Conservation (phyloP, 2,329 filamentous ascomycete species). For the Colletotrichum brevisporum region DNA sequence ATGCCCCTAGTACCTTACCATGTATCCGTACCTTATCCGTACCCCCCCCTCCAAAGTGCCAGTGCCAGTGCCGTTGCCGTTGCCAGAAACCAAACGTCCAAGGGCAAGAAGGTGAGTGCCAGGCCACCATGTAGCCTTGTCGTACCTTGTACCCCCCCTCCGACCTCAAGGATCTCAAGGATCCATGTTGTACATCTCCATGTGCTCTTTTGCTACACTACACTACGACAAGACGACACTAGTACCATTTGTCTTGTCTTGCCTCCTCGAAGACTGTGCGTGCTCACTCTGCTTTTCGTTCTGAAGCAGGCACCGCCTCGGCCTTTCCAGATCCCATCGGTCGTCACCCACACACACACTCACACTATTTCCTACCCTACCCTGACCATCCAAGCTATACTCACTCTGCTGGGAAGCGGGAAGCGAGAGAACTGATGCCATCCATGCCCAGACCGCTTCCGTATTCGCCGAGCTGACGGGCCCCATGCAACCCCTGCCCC, state of each 20-base stretch:
- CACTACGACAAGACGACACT: no score
- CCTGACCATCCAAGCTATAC: slow-evolving; percentile 40
- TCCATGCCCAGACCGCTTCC: slow-evolving; percentile 41
- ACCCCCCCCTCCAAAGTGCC: slow-evolving; percentile 10
- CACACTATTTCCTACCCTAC: slow-evolving; percentile 9
- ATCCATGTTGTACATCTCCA: slow-evolving; percentile 40
- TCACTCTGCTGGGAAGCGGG: slow-evolving; percentile 33
- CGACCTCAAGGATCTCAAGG: not conserved
- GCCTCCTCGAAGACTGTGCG: slow-evolving; percentile 34
- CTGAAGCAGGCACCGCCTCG: slow-evolving; percentile 41
- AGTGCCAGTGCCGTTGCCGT: slow-evolving; percentile 17
- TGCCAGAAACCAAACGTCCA: slow-evolving; percentile 21
- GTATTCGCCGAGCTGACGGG: slow-evolving; percentile 41
- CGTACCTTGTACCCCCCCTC: not conserved
- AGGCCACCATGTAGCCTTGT: slow-evolving; percentile 27
- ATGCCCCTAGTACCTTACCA: no score
- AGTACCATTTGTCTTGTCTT: slow-evolving; percentile 25
- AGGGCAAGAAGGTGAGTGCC: slow-evolving; percentile 14
- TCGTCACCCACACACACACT: slow-evolving; percentile 26
- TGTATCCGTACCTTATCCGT: no score
- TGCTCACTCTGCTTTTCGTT: slow-evolving; percentile 38
- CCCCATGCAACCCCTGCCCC: slow-evolving; percentile 35
- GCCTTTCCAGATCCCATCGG: slow-evolving; percentile 36
- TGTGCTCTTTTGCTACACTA: slow-evolving; percentile 19
- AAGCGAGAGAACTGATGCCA: slow-evolving; percentile 31